These are phyloP conservation scores for Lactuca saligna DNA, from an alignment of 129 eudicot species.

Conservation along the genomic window DNA sequence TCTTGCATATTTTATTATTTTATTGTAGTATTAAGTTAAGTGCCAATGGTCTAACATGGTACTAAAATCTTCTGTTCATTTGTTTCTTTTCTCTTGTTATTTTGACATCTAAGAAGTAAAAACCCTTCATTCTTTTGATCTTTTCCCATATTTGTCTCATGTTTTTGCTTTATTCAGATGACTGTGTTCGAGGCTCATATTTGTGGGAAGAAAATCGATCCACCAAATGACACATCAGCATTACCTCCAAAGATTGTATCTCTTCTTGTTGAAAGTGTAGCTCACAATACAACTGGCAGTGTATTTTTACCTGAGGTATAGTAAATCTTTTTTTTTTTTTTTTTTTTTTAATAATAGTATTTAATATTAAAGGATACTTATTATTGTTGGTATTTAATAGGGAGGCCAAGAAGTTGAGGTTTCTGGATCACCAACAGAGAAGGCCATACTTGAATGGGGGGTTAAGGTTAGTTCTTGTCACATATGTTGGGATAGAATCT, in stretches of 20 bases:
- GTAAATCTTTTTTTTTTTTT: too few species aligned
- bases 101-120: background rate
- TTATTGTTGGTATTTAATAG: constrained; percentile 35
- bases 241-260: constrained; percentile 34
- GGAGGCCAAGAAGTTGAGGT: constrained; percentile 58
- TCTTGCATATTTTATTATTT: background rate
- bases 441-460: constrained; percentile 95
- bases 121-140: background rate
- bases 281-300: too few species aligned
- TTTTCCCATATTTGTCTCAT: background rate
- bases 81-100: too few species aligned
- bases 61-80: background rate
- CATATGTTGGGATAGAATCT: background rate
- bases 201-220: constrained; percentile 41
- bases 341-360: too few species aligned
- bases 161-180: constrained; percentile 2
- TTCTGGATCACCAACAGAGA: constrained; percentile 97
- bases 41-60: background rate
- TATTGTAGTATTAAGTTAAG: background rate
- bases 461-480: constrained; percentile 41
- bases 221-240: constrained; percentile 47
- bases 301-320: too few species aligned
- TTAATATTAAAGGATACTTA: too few species aligned
- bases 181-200: constrained; percentile 8
- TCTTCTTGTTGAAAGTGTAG: too few species aligned